Conservation (phyloP, 2,329 filamentous ascomycete species). For the Neofusicoccum cordaticola region DNA sequence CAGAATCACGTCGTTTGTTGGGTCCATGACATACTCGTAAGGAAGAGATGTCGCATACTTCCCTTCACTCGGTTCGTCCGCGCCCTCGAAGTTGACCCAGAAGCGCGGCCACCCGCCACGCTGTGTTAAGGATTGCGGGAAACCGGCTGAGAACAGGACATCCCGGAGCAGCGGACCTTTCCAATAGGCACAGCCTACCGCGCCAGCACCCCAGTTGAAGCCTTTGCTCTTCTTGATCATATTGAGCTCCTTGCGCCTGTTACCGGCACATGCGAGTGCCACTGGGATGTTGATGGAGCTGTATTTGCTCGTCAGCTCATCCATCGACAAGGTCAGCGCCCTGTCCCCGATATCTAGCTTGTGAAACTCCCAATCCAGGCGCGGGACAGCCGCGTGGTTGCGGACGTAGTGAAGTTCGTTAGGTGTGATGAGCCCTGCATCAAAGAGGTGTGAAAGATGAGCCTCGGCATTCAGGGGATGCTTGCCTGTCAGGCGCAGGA, state of each 20-base stretch:
- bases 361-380: constrained; percentile 51
- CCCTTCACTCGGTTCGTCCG: constrained; percentile 44
- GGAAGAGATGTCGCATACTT: constrained; percentile 56
- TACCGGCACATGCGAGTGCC: constrained; percentile 59
- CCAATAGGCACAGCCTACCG: constrained; percentile 61
- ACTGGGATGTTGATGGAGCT: constrained; percentile 40
- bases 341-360: constrained; percentile 45
- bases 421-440: constrained; percentile 51
- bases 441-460: constrained; percentile 41
- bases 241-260: constrained; percentile 59
- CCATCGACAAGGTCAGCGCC: constrained; percentile 42
- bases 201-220: constrained; percentile 59
- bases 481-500: constrained; percentile 53
- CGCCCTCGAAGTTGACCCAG: constrained; percentile 52
- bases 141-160: constrained; percentile 48
- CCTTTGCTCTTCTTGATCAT: constrained; percentile 57
- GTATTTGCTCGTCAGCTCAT: constrained; percentile 44
- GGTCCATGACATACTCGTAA: constrained; percentile 43
- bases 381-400: constrained; percentile 54
- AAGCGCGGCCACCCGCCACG: constrained; percentile 24
- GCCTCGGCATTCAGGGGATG: constrained; percentile 54
- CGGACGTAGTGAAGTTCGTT: constrained; percentile 53
- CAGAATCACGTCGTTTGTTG: constrained; percentile 47
- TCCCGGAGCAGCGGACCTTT: constrained; percentile 53
- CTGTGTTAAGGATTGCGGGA: constrained; percentile 33